These are phyloP conservation scores for Nicotiana attenuata DNA, from an alignment of 257 asterid species.

Conservation along the genomic window DNA sequence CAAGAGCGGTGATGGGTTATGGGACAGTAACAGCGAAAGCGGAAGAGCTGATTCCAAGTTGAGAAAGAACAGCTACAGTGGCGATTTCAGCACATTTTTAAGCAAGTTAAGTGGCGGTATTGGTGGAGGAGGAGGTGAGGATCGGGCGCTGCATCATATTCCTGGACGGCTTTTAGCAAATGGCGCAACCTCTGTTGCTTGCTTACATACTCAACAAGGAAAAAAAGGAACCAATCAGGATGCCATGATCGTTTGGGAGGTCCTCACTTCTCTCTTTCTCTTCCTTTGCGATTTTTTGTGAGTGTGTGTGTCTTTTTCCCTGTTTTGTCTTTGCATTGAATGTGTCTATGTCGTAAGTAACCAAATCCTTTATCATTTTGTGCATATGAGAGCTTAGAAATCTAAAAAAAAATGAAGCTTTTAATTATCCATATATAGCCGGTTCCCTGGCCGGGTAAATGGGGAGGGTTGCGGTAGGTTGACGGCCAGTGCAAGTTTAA, in stretches of 20 bases:
- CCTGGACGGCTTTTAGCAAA: slow-evolving; percentile 74
- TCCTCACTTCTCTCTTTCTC: slow-evolving; percentile 21
- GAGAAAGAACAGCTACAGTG: slow-evolving; percentile 45
- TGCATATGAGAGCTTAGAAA: background rate
- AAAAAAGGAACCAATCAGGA: slow-evolving; percentile 96
- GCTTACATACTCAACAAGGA: slow-evolving; percentile 92
- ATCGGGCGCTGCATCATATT: slow-evolving; percentile 64
- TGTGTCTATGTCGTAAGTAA: background rate
- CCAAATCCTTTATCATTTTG: background rate
- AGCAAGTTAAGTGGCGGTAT: slow-evolving; percentile 67
- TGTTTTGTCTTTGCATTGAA: background rate
- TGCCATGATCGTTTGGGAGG: slow-evolving; percentile 99
- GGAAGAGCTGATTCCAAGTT: slow-evolving; percentile 34
- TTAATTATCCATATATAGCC: background rate
- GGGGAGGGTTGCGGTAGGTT: background rate
- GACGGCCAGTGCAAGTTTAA: background rate
- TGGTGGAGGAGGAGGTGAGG: slow-evolving; percentile 76
- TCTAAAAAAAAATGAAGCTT: background rate
- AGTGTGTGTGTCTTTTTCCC: too few relatives aligned
- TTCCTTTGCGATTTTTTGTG: background rate
- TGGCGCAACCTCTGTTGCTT: slow-evolving; percentile 58
- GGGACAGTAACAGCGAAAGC: slow-evolving; percentile 33
- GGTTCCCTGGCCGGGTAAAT: background rate
- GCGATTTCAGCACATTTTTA: slow-evolving; percentile 56
- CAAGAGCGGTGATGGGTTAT: slow-evolving; percentile 32